Percentiles rank a stretch among this genome's conserved stretches.
Evolutionary conservation across 768 basidiomycete species (phyloP).

Genomic region (Sistotremastrum niveocremeum): DNA sequence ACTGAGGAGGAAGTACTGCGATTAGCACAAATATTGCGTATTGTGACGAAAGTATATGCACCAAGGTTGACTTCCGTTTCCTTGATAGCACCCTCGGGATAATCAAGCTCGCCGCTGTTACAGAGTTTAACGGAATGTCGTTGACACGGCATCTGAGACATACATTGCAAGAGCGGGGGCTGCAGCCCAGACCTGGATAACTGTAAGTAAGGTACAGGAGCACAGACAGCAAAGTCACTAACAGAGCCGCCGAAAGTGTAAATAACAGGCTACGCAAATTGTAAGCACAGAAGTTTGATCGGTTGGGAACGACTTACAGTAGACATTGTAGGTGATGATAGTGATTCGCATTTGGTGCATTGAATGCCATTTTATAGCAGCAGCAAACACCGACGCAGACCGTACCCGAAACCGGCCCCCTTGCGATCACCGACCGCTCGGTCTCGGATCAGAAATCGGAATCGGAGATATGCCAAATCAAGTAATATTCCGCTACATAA

Average conservation of each 20-base stretch:
- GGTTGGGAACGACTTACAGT: background rate
- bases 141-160: conserved; percentile 6
- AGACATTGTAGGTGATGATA: conserved; percentile 10
- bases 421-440: background rate
- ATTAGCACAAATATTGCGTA: background rate
- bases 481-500: too few species aligned
- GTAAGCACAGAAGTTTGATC: background rate
- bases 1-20: conserved; percentile 4
- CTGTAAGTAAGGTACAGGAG: too few species aligned
- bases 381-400: conserved; percentile 1
- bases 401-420: background rate
- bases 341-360: conserved; percentile 7
- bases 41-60: conserved; percentile 1
- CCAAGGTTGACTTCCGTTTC: conserved; percentile 25
- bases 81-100: conserved; percentile 22
- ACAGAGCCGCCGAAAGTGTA: conserved; percentile 22
- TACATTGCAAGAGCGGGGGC: conserved; percentile 30
- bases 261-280: conserved; percentile 15
- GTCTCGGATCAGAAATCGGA: too few species aligned
- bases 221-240: too few species aligned
- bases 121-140: background rate
- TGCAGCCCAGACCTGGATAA: conserved; percentile 22
- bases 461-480: too few species aligned
- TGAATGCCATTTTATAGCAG: conserved; percentile 2
- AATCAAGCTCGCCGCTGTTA: conserved; percentile 30